Evolutionary conservation across 192 early-diverging fungal genomes (phyloP).

Genomic region (Obelidium mucronatum): DNA sequence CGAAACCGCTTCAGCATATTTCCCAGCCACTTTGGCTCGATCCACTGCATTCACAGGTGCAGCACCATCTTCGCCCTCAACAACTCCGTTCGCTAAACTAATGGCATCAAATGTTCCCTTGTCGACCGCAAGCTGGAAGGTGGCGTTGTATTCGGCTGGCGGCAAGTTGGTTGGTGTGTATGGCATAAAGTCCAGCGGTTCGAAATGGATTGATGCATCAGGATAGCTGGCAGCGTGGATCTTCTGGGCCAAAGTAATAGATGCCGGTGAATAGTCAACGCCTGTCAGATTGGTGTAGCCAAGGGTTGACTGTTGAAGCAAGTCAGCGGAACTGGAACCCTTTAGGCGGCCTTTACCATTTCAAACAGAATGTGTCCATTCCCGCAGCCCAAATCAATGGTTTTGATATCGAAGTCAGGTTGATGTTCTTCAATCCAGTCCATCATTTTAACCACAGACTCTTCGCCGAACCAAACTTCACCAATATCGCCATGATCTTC

Average conservation of each 20-base stretch:
- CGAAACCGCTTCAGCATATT: slow-evolving; percentile 66
- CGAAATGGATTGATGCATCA: slow-evolving; percentile 37
- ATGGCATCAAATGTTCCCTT: slow-evolving; percentile 97
- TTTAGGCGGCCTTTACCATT: slow-evolving; percentile 45
- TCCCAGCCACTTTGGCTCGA: slow-evolving; percentile 20
- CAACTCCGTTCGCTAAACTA: slow-evolving; percentile 61
- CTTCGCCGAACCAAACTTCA: slow-evolving; percentile 93
- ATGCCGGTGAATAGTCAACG: slow-evolving; percentile 84
- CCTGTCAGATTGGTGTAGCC: slow-evolving; percentile 79
- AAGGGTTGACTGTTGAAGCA: slow-evolving; percentile 43
- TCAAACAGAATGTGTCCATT: slow-evolving; percentile 90
- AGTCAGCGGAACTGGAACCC: not conserved
- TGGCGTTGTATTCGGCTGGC: slow-evolving; percentile 11
- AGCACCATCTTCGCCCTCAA: not conserved
- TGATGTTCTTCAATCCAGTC: slow-evolving; percentile 67
- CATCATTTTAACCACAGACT: slow-evolving; percentile 84
- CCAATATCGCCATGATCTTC: slow-evolving; percentile 86
- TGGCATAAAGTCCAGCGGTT: slow-evolving; percentile 47
- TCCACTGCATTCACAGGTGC: slow-evolving; percentile 31
- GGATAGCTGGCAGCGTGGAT: slow-evolving; percentile 56
- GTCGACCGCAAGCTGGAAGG: slow-evolving; percentile 72
- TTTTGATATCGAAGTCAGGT: slow-evolving; percentile 40
- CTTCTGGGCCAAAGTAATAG: slow-evolving; percentile 74
- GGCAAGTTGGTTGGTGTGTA: not conserved
- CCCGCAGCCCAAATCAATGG: slow-evolving; percentile 91